Conservation (phyloP, 2,329 filamentous ascomycete genomes). For the Pseudodiploospora longispora region DNA sequence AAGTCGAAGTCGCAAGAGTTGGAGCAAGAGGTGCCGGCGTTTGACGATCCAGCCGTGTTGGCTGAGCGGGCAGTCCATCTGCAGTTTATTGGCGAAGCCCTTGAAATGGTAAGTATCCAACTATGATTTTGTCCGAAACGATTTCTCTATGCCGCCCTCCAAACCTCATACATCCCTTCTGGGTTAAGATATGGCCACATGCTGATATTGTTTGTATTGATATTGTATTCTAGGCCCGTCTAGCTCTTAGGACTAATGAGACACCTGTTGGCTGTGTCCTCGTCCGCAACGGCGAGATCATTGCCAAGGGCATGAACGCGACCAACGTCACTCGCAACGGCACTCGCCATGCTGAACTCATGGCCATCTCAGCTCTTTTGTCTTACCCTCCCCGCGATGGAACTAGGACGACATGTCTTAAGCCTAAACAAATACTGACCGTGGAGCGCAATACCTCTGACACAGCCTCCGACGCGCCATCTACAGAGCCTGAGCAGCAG, state of each 20-base stretch:
- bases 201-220: too few species aligned
- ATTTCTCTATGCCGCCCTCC: neutral
- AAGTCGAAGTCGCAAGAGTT: neutral
- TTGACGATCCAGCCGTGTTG: conserved; percentile 19
- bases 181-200: too few species aligned
- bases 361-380: conserved; percentile 61
- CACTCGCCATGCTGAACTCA: conserved; percentile 90
- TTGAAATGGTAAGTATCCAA: conserved; percentile 62
- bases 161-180: neutral
- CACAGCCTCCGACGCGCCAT: conserved; percentile 16
- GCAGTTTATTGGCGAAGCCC: conserved; percentile 73
- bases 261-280: conserved; percentile 96
- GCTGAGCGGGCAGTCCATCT: conserved; percentile 27
- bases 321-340: conserved; percentile 88
- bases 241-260: conserved; percentile 78
- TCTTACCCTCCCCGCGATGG: conserved; percentile 29
- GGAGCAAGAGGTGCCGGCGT: neutral
- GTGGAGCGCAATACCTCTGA: conserved; percentile 6
- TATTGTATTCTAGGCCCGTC: conserved; percentile 55
- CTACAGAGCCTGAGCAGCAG: conserved; percentile 11
- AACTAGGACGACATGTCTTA: conserved; percentile 23
- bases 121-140: neutral
- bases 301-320: conserved; percentile 91
- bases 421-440: conserved; percentile 21
- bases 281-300: conserved; percentile 68